A percentile compares a stretch with the other conserved stretches of the same genome.
Evolutionary conservation across 805 yeast species (phyloP).

Genomic region (Suhomyces prunicola): DNA sequence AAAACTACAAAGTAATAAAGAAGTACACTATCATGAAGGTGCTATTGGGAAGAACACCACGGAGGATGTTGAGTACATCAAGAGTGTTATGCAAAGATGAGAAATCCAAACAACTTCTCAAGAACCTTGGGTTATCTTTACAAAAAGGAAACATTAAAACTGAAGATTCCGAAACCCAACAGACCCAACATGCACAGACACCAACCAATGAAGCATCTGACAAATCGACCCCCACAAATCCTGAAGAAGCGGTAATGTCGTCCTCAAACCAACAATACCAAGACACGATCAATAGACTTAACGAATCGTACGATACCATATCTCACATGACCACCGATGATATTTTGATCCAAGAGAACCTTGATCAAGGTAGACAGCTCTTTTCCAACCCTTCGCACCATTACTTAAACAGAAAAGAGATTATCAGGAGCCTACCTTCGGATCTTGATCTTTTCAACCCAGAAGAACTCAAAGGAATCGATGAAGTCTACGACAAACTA

Average conservation of each 20-base stretch:
- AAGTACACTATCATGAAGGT: not conserved
- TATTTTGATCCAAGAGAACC: slow-evolving; percentile 30
- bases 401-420: slow-evolving; percentile 29
- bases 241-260: not conserved
- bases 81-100: slow-evolving; percentile 5
- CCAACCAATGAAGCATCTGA: not conserved
- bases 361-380: slow-evolving; percentile 36
- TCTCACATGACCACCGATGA: slow-evolving; percentile 39
- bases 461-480: slow-evolving; percentile 25
- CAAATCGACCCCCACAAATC: not conserved
- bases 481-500: slow-evolving; percentile 29
- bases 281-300: slow-evolving; percentile 11
- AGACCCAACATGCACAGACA: slow-evolving; percentile 1
- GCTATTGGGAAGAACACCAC: not conserved
- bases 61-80: not conserved
- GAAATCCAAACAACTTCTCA: slow-evolving; percentile 18
- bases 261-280: slow-evolving; percentile 5
- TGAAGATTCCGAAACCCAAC: slow-evolving; percentile 1
- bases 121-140: slow-evolving; percentile 29
- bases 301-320: slow-evolving; percentile 25
- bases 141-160: slow-evolving; percentile 30
- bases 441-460: slow-evolving; percentile 33
- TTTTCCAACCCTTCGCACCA: slow-evolving; percentile 33
- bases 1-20: not conserved
- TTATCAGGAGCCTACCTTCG: slow-evolving; percentile 33